Evolutionary conservation across 352 stramenopile genomes (phyloP), one percentile per base, ranked within the genome.

Genomic region (Phytophthora constricta): DNA sequence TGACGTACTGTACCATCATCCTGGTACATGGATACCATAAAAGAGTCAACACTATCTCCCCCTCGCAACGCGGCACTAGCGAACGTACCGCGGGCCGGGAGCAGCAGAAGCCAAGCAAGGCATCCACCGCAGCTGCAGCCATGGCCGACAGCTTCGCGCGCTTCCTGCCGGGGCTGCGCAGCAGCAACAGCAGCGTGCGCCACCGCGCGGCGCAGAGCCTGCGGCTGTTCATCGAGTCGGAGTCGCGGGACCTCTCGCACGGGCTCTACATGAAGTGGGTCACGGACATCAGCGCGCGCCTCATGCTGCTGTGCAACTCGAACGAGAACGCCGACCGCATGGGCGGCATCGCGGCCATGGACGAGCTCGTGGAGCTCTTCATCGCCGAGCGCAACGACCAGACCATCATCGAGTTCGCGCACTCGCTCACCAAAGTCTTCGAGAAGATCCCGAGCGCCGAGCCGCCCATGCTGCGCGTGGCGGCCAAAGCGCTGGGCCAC

Each of bases 321-420:
- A 82, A 74, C 56, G 89, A 96, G 65, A 82, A 70, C 39, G 68
- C 83, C 19, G 89, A 96, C 57, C 84, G 86, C 51, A 93, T 94
- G 79, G 87, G 85, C 47, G 89, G 87, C 53, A 95, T 96, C 66
- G 84, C 86, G 3, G 89, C 89, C 62, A 96, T 96, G 89, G 89
- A 96, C 71, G 85, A 96, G 58, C 82, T 96, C 34, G 81, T 96
- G 34, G 89, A 96, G 69, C 78, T 95, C 31, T 96, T 96, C 60
- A 95, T 95, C 77, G 87, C 84, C 39, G 87, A 95, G 62, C 79
- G 87, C 41, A 94, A 96, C 76, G 89, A 96, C 76, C 86, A 93
- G 81, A 94, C 84, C 8, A 96, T 96, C 77, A 93, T 94, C 49
- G 89, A 95, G 70, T 95, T 95, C 65, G 89, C 89, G 10, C 87